phyloP scores from a whole-genome alignment of 2,329 filamentous ascomycete genomes.

The Epicoccum sorghinum region DNA sequence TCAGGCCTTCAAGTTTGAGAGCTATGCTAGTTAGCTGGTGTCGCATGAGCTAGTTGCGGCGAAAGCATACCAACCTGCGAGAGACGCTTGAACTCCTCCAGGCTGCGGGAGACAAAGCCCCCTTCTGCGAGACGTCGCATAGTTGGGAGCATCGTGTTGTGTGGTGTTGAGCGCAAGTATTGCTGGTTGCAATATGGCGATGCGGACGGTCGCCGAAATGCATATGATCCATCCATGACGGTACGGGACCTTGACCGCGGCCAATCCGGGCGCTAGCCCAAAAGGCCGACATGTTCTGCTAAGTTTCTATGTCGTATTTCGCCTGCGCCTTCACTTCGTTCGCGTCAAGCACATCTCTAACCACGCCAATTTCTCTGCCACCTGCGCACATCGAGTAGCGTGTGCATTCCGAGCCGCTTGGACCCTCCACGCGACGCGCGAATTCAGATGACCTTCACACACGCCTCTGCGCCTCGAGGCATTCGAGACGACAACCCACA shows the following conservation, averaged over 20 bases:
- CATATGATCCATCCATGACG: constrained; percentile 1
- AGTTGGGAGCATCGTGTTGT: constrained; percentile 45
- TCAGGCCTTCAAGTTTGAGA: constrained; percentile 71
- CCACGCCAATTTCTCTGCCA: background rate
- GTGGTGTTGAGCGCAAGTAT: constrained; percentile 1
- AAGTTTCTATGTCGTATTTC: background rate
- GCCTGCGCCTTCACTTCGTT: background rate
- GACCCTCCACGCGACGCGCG: constrained; percentile 14
- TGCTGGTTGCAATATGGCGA: constrained; percentile 8
- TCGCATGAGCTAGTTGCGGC: constrained; percentile 33
- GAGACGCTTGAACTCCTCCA: constrained; percentile 64
- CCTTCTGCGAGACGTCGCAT: constrained; percentile 50
- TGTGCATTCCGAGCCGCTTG: constrained; percentile 4
- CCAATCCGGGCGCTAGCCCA: constrained; percentile 4
- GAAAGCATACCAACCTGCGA: constrained; percentile 57
- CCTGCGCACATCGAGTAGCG: background rate
- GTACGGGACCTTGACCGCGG: background rate
- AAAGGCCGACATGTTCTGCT: constrained; percentile 3
- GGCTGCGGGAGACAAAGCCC: constrained; percentile 64
- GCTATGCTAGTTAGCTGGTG: constrained; percentile 55
- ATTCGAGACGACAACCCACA: constrained; percentile 35
- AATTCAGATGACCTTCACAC: constrained; percentile 44
- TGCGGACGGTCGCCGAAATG: background rate
- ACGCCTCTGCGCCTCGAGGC: constrained; percentile 37
- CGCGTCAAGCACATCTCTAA: background rate